phyloP scores from a whole-genome alignment of 2,329 filamentous ascomycete genomes.

The Exserohilum rostratum region DNA sequence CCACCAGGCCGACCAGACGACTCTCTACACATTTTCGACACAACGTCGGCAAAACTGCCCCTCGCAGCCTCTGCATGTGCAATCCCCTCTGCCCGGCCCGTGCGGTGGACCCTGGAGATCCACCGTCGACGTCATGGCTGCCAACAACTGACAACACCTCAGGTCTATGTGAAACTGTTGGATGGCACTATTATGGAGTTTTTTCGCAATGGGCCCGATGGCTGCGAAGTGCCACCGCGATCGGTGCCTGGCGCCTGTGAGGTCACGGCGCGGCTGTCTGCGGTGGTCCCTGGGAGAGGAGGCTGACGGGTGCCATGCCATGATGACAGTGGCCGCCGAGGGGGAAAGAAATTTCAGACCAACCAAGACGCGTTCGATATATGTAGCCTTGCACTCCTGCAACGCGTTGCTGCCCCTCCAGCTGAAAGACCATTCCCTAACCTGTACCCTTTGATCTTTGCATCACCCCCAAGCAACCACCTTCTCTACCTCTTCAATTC shows the following conservation, averaged over 20 bases:
- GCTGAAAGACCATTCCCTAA: not conserved
- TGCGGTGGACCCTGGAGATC: slow-evolving; percentile 30
- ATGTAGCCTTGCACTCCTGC: slow-evolving; percentile 8
- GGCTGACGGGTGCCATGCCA: not conserved
- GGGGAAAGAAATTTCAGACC: slow-evolving; percentile 6
- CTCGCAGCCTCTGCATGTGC: not conserved
- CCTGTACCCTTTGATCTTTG: not conserved
- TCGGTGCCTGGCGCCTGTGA: slow-evolving; percentile 9
- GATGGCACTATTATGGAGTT: slow-evolving; percentile 32
- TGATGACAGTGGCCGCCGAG: slow-evolving; percentile 18
- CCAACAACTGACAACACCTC: slow-evolving; percentile 18
- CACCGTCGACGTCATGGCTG: slow-evolving; percentile 39
- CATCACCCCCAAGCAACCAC: not conserved
- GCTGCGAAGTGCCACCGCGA: slow-evolving; percentile 30
- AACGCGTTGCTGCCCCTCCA: slow-evolving; percentile 4
- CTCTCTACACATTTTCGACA: not conserved
- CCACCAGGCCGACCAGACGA: not conserved
- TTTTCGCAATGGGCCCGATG: slow-evolving; percentile 20
- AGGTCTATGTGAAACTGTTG: slow-evolving; percentile 39
- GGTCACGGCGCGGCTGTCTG: not conserved
- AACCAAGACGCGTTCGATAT: slow-evolving; percentile 6
- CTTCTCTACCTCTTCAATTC: not conserved
- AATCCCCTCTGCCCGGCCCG: slow-evolving; percentile 15
- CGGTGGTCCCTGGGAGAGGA: no score
- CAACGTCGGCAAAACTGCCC: slow-evolving; percentile 16